phyloP scores from a whole-genome alignment of 805 yeast genomes.

The Saccharomyces mikatae region DNA sequence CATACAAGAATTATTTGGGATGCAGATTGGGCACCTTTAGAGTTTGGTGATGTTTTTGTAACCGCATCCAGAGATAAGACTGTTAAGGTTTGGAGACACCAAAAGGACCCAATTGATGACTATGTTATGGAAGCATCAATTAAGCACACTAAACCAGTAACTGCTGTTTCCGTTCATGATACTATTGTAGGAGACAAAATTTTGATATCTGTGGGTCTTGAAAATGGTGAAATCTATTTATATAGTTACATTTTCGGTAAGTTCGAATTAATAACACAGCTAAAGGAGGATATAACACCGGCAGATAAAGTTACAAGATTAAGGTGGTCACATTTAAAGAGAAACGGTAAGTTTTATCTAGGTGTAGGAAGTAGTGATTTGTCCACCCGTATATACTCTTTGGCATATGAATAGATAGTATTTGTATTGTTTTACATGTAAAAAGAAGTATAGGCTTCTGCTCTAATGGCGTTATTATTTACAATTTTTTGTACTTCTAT shows the following conservation, averaged over 20 bases:
- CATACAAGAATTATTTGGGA: conserved; percentile 95
- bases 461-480: background rate
- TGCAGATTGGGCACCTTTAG: conserved; percentile 72
- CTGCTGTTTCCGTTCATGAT: conserved; percentile 51
- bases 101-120: conserved; percentile 27
- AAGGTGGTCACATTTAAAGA: conserved; percentile 39
- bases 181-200: conserved; percentile 24
- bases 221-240: conserved; percentile 51
- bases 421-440: conserved; percentile 1
- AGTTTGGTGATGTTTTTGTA: conserved; percentile 44
- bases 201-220: conserved; percentile 59
- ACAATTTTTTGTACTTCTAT: background rate
- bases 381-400: conserved; percentile 40
- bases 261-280: conserved; percentile 24
- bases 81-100: conserved; percentile 60
- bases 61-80: conserved; percentile 85
- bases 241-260: conserved; percentile 31
- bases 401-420: background rate
- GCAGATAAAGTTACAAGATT: conserved; percentile 55
- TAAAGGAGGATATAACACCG: conserved; percentile 44
- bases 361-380: conserved; percentile 55
- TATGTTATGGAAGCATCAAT: conserved; percentile 33
- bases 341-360: conserved; percentile 37
- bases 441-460: background rate
- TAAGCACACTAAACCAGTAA: conserved; percentile 52